phyloP scores from a whole-genome alignment of 2,329 filamentous ascomycete species.

The Aspergillus vadensis region DNA sequence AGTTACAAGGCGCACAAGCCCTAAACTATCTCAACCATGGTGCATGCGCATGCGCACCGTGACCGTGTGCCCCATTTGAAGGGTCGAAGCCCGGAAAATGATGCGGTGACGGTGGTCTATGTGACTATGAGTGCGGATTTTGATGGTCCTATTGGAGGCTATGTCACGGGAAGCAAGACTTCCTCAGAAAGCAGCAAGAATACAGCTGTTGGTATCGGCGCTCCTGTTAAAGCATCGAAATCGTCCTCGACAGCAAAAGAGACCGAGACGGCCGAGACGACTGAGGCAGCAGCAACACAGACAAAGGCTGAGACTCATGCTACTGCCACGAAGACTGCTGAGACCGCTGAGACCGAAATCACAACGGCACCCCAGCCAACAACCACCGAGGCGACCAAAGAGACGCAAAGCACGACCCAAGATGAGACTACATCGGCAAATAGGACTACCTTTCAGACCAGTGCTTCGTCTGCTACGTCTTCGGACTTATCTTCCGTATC shows the following conservation, averaged over 20 bases:
- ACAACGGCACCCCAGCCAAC: constrained; percentile 19
- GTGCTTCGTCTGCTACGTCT: constrained; percentile 20
- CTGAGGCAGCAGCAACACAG: constrained; percentile 13
- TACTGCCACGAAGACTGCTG: constrained; percentile 16
- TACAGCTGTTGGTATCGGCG: constrained; percentile 34
- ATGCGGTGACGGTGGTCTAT: constrained; percentile 47
- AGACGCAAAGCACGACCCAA: constrained; percentile 8
- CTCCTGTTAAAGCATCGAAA: constrained; percentile 26
- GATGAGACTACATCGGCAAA: constrained; percentile 11
- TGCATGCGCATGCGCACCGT: constrained; percentile 37
- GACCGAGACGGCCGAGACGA: constrained; percentile 8
- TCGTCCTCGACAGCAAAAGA: constrained; percentile 14
- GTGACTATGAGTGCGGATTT: constrained; percentile 57
- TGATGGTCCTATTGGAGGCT: constrained; percentile 52
- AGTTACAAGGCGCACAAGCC: neutral
- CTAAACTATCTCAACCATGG: constrained; percentile 24
- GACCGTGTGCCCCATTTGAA: constrained; percentile 29
- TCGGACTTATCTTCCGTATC: constrained; percentile 14
- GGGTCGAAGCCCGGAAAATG: constrained; percentile 18
- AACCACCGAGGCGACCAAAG: constrained; percentile 19
- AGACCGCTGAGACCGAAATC: constrained; percentile 13
- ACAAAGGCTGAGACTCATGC: constrained; percentile 13
- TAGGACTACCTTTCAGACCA: constrained; percentile 25
- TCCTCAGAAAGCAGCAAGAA: constrained; percentile 13
- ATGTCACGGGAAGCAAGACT: constrained; percentile 39